Evolutionary conservation across 208 protist species (phyloP).

Genomic region (Wallacemonas sp.): DNA sequence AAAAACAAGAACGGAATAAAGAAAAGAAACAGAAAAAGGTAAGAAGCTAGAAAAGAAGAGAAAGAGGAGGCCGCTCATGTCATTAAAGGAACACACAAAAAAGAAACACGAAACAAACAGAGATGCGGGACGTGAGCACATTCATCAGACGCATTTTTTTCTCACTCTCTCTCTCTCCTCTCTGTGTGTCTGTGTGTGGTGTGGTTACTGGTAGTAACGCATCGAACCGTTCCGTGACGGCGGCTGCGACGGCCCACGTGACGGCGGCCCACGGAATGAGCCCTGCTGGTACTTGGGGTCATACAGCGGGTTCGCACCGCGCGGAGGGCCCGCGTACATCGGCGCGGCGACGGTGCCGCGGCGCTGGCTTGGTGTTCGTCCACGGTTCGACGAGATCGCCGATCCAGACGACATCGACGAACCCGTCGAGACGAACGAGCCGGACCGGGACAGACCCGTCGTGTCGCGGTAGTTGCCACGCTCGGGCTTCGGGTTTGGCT

Average conservation of each 20-base stretch:
- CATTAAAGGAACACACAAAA: background rate
- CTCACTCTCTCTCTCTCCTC: background rate
- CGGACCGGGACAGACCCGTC: background rate
- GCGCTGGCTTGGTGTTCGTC: background rate
- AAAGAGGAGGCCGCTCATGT: background rate
- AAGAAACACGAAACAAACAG: background rate
- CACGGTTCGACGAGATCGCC: background rate
- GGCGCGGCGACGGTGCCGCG: background rate
- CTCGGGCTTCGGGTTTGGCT: constrained; percentile 4
- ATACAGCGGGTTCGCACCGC: background rate
- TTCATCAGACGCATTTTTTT: too few species aligned
- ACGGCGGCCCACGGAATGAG: too few species aligned
- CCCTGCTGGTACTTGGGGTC: background rate
- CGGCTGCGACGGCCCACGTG: background rate
- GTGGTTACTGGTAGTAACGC: constrained; percentile 5
- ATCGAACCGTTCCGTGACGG: constrained; percentile 3
- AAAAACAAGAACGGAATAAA: background rate
- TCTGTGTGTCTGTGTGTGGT: background rate
- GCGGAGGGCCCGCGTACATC: background rate
- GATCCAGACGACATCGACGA: background rate
- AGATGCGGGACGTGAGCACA: background rate
- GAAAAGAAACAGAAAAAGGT: background rate
- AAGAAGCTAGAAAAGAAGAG: background rate
- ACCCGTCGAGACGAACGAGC: background rate
- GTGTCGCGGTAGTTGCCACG: background rate